Base-by-base conservation (phyloP, 495 filamentous ascomycete species). In the Pyronema domesticum region DNA sequence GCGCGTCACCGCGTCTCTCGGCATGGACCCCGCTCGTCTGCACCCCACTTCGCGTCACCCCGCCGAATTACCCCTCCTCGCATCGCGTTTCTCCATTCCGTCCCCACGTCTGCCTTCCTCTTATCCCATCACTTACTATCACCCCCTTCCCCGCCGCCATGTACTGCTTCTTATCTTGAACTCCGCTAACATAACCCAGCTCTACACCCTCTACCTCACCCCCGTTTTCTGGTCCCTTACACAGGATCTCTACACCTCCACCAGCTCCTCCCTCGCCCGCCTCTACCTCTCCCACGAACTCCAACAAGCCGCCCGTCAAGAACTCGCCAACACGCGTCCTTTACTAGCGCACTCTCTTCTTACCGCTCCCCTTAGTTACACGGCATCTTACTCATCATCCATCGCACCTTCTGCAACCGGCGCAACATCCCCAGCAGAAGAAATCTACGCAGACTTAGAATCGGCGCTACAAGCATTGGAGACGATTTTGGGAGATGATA, bases 191-290 rank as follows among this genome's bases (percentile, higher is more conserved):
- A 18, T 17, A 18, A 1, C 18, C 1, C 49, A 89, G 83, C 76
- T 95, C 7, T 81, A 86, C 64, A 70, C 78, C 17, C 73, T 98
- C 35, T 95, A 95, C 69, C 71, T 95, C 39, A 72, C 78, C 53
- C 74, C 74, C 2, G 51, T 69, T 2, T 81, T 78, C 56, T 63
- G 72, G 0, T 61, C 72, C 13, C 77, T 91, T 3, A 80, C 83
- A 6, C 70, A 73, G 34, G 69, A 67, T 7, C 76, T 86, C 37
- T 95, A 95, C 70, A 74, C 53, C 37, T 23, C 52, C 7, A 50
- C 89, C 60, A 56, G 69, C 3, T 75, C 82, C 1, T 63, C 73
- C 3, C 82, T 83, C 3, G 73, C 75, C 8, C 83, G 80, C 35
- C 57, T 65, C 0, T 57, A 81, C 13, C 81, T 94, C 11, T 69